phyloP scores from a whole-genome alignment of 441 rosid genomes.

The Mallotus japonicus region DNA sequence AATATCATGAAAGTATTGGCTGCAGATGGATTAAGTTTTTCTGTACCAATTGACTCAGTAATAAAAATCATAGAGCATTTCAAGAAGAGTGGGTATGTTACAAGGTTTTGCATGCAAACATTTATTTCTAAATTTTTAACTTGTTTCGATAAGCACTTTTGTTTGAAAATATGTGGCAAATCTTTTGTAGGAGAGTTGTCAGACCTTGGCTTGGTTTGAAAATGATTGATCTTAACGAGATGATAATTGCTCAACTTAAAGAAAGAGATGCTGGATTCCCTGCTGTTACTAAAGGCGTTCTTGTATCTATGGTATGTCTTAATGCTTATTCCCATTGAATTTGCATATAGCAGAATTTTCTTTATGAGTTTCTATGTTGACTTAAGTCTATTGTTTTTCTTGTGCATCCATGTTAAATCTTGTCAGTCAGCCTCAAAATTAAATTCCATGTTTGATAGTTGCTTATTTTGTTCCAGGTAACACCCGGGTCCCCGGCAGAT shows the following conservation, averaged over 20 bases:
- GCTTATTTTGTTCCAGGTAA: constrained; percentile 45
- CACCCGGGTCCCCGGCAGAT: constrained; percentile 89
- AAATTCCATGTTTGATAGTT: not conserved
- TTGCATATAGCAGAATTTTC: not conserved
- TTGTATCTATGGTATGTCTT: constrained; percentile 64
- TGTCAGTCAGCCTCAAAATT: not conserved
- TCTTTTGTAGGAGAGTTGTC: constrained; percentile 67
- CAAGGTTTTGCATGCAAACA: not conserved
- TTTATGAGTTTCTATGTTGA: not conserved
- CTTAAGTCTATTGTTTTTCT: not conserved
- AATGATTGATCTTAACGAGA: constrained; percentile 82
- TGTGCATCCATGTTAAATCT: not conserved
- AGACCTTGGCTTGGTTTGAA: constrained; percentile 93
- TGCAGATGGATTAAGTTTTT: constrained; percentile 80
- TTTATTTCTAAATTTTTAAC: not conserved
- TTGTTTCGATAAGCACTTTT: not conserved
- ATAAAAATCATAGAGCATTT: constrained; percentile 74
- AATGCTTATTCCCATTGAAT: not conserved
- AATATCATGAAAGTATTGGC: constrained; percentile 75
- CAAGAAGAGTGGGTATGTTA: constrained; percentile 67
- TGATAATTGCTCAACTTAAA: constrained; percentile 75
- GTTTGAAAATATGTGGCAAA: not conserved
- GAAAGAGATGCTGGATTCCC: constrained; percentile 76
- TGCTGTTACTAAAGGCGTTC: constrained; percentile 62
- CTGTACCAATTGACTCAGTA: constrained; percentile 78